Evolutionary conservation across 768 basidiomycete genomes (phyloP), one percentile per base, ranked within the genome.

Genomic region (Termitomyces sp.): DNA sequence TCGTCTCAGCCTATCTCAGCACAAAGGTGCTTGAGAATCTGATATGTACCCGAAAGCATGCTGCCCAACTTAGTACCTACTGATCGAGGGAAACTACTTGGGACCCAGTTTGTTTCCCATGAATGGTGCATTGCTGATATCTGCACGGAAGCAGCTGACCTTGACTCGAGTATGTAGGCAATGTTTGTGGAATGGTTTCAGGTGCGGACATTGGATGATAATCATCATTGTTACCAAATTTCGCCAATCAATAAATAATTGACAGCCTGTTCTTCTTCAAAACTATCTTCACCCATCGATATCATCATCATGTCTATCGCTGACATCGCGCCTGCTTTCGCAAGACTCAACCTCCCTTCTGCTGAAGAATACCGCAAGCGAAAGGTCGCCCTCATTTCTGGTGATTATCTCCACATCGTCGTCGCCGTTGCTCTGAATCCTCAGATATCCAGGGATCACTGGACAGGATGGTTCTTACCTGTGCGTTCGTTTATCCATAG

Each of bases 401-500:
- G 94, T 91, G 42, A 76, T 70, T 43, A 23, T 47, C 31, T 16
- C 32, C 22, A 41, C 16, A 23, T 56, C 25, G 50, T 53, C 33
- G 29, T 18, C 18, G 0, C 35, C 11, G 20, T 49, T 47, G 43
- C n/a, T 50, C n/a, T 51, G 42, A 41, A 57, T 54, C 51, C 44
- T 50, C 42, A 50, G 45, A 58, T 54, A 12, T 55, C 49, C 35
- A 95, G 94, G 94, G 68, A 91, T 97, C 71, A 95, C 94, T 57
- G 94, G 94, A 35, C 94, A 97, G 71, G 94, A 98, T 70, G 94
- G 94, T 25, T 96, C 94, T 3, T 98, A 98, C 70, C 76, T 98
- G 85, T 93, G 72, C 69, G 91, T 59, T 39, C 47, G 49, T 18
- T 49, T 46, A 7, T 50, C 62, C 23, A 29, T 53, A 22, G 54